Evolutionary conservation across 2,329 filamentous ascomycete species (phyloP).

Genomic region (Drechslerella coelobrocha): DNA sequence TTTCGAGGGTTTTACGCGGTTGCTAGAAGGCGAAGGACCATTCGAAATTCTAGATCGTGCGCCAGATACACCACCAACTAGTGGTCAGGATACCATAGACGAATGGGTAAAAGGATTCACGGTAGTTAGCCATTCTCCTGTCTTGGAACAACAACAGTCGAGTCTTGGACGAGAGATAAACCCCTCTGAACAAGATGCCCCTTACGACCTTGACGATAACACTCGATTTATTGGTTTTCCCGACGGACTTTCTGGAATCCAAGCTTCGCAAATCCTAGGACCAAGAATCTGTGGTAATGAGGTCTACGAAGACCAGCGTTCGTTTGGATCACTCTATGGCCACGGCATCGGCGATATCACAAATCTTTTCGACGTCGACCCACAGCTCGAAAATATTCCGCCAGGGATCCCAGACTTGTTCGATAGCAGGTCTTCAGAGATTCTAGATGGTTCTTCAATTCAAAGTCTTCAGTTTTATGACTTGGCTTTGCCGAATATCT

Average conservation of each 20-base stretch:
- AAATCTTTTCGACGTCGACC: not conserved
- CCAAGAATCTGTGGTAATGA: not conserved
- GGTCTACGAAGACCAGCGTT: not conserved
- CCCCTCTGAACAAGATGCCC: conserved; percentile 23
- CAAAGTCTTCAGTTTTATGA: not conserved
- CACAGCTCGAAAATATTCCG: not conserved
- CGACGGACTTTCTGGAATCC: not conserved
- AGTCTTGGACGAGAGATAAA: not conserved
- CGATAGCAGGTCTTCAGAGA: not conserved
- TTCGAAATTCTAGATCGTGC: not conserved
- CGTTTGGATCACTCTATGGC: not conserved
- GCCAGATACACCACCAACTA: not conserved
- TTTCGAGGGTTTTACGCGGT: not conserved
- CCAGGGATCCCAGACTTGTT: not conserved
- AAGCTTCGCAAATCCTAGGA: not conserved
- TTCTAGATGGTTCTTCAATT: not conserved
- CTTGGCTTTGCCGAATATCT: not conserved
- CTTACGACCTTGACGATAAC: conserved; percentile 14
- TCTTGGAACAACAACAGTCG: not conserved
- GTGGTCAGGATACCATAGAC: not conserved
- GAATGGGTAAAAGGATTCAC: not conserved
- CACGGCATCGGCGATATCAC: too few relatives aligned
- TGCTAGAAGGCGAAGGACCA: not conserved
- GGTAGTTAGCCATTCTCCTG: not conserved
- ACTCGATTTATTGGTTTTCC: not conserved